Percentiles rank a stretch among this genome's conserved stretches.
Evolutionary conservation across 2,329 filamentous ascomycete species (phyloP).

Genomic region (Colletotrichum sp.): DNA sequence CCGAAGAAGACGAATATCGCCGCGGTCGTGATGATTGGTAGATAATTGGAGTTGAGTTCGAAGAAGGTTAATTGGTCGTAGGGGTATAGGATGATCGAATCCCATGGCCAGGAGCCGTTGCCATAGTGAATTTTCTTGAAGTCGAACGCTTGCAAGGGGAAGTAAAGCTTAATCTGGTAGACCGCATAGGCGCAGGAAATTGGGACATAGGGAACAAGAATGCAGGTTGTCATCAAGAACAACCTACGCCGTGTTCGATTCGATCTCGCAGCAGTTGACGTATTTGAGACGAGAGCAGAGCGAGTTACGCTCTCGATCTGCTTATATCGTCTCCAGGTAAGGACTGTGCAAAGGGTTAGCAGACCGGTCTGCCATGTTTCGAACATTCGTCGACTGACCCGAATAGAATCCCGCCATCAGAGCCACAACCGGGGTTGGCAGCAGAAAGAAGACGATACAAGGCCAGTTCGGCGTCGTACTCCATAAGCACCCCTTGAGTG

Average conservation of each 20-base stretch:
- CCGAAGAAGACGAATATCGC: conserved; percentile 61
- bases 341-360: conserved; percentile 32
- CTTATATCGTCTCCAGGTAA: conserved; percentile 53
- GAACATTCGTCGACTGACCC: conserved; percentile 39
- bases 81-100: conserved; percentile 49
- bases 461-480: conserved; percentile 50
- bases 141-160: conserved; percentile 37
- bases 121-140: conserved; percentile 46
- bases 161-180: conserved; percentile 39
- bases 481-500: conserved; percentile 54
- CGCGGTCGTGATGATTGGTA: conserved; percentile 49
- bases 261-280: conserved; percentile 42
- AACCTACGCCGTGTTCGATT: conserved; percentile 55
- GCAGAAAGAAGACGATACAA: conserved; percentile 50
- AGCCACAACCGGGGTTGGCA: conserved; percentile 48
- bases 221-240: conserved; percentile 58
- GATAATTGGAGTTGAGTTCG: conserved; percentile 51
- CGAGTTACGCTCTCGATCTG: conserved; percentile 46
- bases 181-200: conserved; percentile 45
- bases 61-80: conserved; percentile 42
- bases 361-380: not conserved
- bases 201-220: conserved; percentile 56
- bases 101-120: conserved; percentile 44
- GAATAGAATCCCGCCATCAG: conserved; percentile 50
- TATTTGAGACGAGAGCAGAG: conserved; percentile 43